Conservation (phyloP, 2,329 filamentous ascomycete species). For the Pseudodiploospora longispora region DNA sequence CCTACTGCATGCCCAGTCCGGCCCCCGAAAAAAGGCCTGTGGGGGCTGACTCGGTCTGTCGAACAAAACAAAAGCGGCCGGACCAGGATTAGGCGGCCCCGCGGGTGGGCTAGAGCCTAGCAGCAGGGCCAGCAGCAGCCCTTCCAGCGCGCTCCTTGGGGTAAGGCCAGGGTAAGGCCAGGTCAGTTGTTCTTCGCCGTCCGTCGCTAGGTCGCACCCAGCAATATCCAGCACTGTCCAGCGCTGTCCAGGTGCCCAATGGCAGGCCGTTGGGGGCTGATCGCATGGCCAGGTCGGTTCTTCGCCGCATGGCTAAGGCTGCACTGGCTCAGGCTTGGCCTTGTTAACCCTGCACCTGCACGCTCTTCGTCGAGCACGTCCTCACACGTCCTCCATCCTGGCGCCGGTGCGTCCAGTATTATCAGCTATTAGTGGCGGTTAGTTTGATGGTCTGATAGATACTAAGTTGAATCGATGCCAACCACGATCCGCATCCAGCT, state of each 20-base stretch:
- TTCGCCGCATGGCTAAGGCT: too few relatives aligned
- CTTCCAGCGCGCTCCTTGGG: conserved; percentile 4
- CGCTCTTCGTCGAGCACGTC: too few relatives aligned
- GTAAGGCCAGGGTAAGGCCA: background rate
- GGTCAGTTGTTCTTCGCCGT: conserved; percentile 4
- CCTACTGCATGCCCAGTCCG: too few relatives aligned
- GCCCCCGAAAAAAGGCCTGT: background rate
- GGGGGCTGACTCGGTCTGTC: conserved; percentile 9
- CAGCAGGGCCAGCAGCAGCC: conserved; percentile 1
- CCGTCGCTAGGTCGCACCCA: conserved; percentile 8
- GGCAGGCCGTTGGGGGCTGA: background rate
- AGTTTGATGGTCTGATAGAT: too few relatives aligned
- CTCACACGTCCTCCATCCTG: too few relatives aligned
- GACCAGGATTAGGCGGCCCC: conserved; percentile 6
- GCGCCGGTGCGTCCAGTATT: too few relatives aligned
- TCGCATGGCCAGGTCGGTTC: too few relatives aligned
- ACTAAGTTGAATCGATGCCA: too few relatives aligned
- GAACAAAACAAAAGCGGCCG: conserved; percentile 2
- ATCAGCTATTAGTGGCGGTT: too few relatives aligned
- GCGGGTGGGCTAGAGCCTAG: conserved; percentile 2
- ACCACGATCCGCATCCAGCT: too few relatives aligned
- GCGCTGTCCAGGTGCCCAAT: background rate
- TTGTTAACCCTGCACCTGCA: too few relatives aligned
- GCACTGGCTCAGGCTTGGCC: too few relatives aligned
- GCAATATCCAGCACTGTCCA: background rate